A percentile compares a stretch with the other conserved stretches of the same genome.
phyloP scores from a whole-genome alignment of 2,329 filamentous ascomycete species.

The Pseudopithomyces maydicus region DNA sequence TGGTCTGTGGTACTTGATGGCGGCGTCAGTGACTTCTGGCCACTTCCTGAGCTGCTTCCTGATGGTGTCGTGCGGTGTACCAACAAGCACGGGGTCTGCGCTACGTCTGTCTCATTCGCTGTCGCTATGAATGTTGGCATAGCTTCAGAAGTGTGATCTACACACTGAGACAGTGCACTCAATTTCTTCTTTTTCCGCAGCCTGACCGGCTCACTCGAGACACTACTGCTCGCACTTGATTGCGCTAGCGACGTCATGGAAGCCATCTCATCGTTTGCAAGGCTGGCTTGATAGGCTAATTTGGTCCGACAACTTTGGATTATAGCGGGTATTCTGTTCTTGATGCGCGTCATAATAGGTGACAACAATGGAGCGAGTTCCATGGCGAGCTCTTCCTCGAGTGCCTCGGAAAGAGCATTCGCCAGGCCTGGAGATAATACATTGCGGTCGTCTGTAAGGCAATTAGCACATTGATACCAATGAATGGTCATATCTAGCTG shows the following conservation, averaged over 20 bases:
- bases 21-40: neutral
- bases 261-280: neutral
- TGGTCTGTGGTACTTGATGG: neutral
- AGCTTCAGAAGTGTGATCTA: neutral
- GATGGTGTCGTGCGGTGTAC: neutral
- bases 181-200: neutral
- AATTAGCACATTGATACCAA: neutral
- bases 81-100: neutral
- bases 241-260: too few species aligned
- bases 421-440: constrained; percentile 12
- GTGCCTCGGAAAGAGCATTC: constrained; percentile 10
- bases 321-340: constrained; percentile 13
- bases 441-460: constrained; percentile 9
- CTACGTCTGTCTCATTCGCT: neutral
- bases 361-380: constrained; percentile 14
- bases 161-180: neutral
- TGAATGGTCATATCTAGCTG: neutral
- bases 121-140: too few species aligned
- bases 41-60: neutral
- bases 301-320: constrained; percentile 12
- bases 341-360: constrained; percentile 12
- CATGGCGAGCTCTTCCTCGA: constrained; percentile 16
- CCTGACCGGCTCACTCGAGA: neutral
- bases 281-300: neutral
- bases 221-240: neutral